Percentiles rank a stretch among this genome's conserved stretches.
Conservation (phyloP, 257 asterid species). For the Coffea canephora region DNA sequence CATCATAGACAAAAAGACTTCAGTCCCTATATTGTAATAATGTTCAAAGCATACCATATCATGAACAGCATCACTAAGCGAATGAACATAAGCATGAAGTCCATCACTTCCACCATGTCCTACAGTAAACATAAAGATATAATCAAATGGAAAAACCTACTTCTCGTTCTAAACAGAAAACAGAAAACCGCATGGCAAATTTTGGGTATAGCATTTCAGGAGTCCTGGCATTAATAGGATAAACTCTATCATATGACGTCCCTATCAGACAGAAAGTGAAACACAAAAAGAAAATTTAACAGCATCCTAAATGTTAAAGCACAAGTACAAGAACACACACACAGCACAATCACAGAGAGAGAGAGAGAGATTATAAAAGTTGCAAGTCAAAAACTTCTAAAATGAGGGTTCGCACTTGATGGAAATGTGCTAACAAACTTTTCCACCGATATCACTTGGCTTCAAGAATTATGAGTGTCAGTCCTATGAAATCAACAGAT, state of each 20-base stretch:
- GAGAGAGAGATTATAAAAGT: not conserved
- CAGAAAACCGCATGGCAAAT: not conserved
- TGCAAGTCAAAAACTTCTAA: not conserved
- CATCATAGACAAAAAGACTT: not conserved
- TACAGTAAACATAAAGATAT: conserved; percentile 19
- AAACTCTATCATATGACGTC: not conserved
- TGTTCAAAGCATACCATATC: conserved; percentile 50
- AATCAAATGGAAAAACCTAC: not conserved
- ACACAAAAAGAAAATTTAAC: too few species aligned
- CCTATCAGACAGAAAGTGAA: not conserved
- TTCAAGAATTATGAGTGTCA: not conserved
- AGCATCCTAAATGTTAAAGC: not conserved
- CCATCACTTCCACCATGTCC: conserved; percentile 99
- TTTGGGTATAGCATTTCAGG: not conserved
- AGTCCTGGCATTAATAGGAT: not conserved
- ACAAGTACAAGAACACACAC: too few species aligned
- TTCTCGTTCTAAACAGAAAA: not conserved
- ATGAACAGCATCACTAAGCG: conserved; percentile 70
- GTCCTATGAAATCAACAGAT: not conserved
- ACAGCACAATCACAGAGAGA: too few species aligned
- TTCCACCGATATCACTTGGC: not conserved
- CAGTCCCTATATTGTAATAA: not conserved
- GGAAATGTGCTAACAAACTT: not conserved
- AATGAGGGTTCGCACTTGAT: not conserved
- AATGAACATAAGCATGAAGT: conserved; percentile 83